Evolutionary conservation across 306 rosid genomes (phyloP).

Genomic region (Prunus fruticosa): DNA sequence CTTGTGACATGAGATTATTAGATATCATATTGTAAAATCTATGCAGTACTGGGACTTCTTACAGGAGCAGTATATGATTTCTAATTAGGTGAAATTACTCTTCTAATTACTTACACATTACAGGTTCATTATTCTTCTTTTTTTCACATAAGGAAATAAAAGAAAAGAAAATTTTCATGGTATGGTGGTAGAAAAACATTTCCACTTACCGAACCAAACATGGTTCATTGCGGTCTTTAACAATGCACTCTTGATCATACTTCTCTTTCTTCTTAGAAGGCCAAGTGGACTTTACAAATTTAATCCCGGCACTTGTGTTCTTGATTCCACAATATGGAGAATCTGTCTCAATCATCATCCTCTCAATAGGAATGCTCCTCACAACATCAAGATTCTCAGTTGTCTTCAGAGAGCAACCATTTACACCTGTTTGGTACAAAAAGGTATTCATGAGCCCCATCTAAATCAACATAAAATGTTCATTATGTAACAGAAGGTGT

Average conservation of each 20-base stretch:
- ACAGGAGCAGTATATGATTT: neutral
- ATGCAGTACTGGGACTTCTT: neutral
- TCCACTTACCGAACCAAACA: constrained; percentile 73
- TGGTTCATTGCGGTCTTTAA: constrained; percentile 95
- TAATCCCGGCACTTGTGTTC: constrained; percentile 86
- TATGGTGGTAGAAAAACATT: neutral
- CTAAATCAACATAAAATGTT: neutral
- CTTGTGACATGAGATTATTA: neutral
- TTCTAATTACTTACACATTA: neutral
- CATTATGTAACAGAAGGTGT: neutral
- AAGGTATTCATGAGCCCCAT: constrained; percentile 18
- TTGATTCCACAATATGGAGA: constrained; percentile 94
- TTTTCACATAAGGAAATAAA: neutral
- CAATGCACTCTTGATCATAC: constrained; percentile 63
- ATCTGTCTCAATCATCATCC: constrained; percentile 93
- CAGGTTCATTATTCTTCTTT: neutral
- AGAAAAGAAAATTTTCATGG: neutral
- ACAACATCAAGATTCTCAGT: constrained; percentile 78
- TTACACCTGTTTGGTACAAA: constrained; percentile 57
- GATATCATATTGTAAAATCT: neutral
- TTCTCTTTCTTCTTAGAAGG: constrained; percentile 93
- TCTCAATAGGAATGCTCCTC: constrained; percentile 72
- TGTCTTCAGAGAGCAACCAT: constrained; percentile 88
- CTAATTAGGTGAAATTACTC: neutral
- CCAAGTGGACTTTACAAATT: constrained; percentile 73